Evolutionary conservation across 371 early-diverging fungal species (phyloP).

Genomic region (Dinochytrium kinnereticum): DNA sequence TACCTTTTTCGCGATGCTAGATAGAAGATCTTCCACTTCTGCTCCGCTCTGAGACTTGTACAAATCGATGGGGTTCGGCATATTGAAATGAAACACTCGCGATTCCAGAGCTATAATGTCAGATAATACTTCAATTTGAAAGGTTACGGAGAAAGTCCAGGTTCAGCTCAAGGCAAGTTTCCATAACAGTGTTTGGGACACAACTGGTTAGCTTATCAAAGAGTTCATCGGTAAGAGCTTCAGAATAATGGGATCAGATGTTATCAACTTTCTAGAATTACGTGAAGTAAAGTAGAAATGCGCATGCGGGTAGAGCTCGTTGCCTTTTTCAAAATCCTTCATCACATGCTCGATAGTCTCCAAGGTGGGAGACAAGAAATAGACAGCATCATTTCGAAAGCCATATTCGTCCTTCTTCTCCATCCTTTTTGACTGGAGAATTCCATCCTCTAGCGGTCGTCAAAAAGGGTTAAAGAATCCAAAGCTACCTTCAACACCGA

Average conservation of each 20-base stretch:
- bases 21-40: constrained; percentile 58
- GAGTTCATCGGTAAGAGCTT: background rate
- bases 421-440: constrained; percentile 17
- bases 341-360: constrained; percentile 74
- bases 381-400: constrained; percentile 76
- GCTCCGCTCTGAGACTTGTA: constrained; percentile 51
- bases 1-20: constrained; percentile 69
- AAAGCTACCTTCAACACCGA: constrained; percentile 29
- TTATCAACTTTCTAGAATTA: background rate
- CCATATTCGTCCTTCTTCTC: background rate
- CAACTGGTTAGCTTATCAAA: background rate
- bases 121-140: background rate
- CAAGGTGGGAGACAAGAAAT: constrained; percentile 84
- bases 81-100: constrained; percentile 74
- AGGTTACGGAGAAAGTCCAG: constrained; percentile 17
- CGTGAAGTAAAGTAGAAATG: constrained; percentile 43
- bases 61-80: constrained; percentile 64
- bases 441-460: constrained; percentile 8
- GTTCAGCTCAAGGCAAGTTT: constrained; percentile 7
- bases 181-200: background rate
- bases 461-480: background rate
- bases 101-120: constrained; percentile 71
- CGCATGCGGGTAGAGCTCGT: constrained; percentile 40
- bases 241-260: background rate
- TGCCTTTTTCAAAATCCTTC: constrained; percentile 67